Base-by-base conservation (phyloP, 306 rosid genomes). In the Vicia villosa region DNA sequence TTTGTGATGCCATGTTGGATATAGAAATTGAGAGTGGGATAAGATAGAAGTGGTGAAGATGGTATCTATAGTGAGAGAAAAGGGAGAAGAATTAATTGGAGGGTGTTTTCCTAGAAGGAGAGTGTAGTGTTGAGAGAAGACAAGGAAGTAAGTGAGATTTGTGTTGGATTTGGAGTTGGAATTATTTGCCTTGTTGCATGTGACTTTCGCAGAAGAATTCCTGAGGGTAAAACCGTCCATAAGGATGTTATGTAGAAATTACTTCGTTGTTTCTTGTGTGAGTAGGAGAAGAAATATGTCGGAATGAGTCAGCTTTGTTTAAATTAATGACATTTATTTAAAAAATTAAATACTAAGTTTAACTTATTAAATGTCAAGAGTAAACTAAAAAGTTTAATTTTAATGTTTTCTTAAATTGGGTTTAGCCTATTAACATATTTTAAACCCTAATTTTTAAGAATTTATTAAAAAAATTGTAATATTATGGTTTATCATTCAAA, bases 1-100 rank as follows among this genome's bases (percentile, higher is more conserved):
- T 74, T 51, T 68, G 79, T 0, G 76, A 47, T 59, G 85, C 84
- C 91, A 83, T 79, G 34, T 51, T 37, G 26, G n/a, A 58, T 20
- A 19, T 2, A 15, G 56, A 19, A 19, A 3, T 17, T 50, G 3
- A 49, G 56, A 49, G 41, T 36, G 56, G 16, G 55, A 49, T 17
- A 28, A 5, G 10, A 17, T 21, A 10, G 2, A 51, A 51, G 20
- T 3, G 12, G 30, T 51, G 30, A 51, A 51, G 58, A 51, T 13
- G 56, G 26, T 2, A 50, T 50, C 17, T 50, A 51, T 19, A 20
- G 58, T 8, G 9, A 21, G 14, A 19, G 14, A 51, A 51, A 51
- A 20, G 24, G 6, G 30, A 51, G 58, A 51, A 22, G 58, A 51
- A 51, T 19, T 51, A 19, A 51, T 19, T 51, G 6, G 28, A 12